Percentiles rank a stretch among this genome's conserved stretches.
Evolutionary conservation across 768 basidiomycete species (phyloP).

Genomic region (Serendipita indica): DNA sequence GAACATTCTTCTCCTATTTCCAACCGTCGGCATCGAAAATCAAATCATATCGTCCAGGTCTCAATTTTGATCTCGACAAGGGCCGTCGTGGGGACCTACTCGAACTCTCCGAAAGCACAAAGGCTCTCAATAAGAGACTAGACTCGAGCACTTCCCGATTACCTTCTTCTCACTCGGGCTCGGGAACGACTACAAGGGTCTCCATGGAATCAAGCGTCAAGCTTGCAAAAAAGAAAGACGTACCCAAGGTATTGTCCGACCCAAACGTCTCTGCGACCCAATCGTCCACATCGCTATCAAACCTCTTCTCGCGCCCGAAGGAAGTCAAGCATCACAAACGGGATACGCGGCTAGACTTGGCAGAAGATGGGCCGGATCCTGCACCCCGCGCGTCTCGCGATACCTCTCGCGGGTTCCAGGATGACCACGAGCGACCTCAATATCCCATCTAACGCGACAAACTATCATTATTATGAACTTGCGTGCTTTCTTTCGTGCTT

Average conservation of each 20-base stretch:
- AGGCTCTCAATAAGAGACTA: neutral
- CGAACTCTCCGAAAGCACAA: neutral
- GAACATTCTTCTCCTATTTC: neutral
- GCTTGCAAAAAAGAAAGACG: neutral
- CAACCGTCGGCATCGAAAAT: neutral
- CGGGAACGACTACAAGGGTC: neutral
- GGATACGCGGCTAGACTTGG: neutral
- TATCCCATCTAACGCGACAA: too few species aligned
- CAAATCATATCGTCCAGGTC: neutral
- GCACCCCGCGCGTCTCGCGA: too few species aligned
- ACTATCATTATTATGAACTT: too few species aligned
- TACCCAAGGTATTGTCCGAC: neutral
- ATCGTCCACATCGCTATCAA: neutral
- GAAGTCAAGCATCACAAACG: neutral
- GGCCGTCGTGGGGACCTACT: neutral
- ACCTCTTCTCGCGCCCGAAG: neutral
- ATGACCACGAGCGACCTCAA: too few species aligned
- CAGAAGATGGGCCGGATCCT: too few species aligned
- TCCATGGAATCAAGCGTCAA: neutral
- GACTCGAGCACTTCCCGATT: neutral
- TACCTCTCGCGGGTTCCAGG: too few species aligned
- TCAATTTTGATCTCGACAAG: neutral
- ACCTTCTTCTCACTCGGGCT: neutral
- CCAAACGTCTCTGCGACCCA: neutral
- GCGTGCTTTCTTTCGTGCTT: too few species aligned